Conservation (phyloP, 1,139 yeast species). For the Saccharomyces hybrid region DNA sequence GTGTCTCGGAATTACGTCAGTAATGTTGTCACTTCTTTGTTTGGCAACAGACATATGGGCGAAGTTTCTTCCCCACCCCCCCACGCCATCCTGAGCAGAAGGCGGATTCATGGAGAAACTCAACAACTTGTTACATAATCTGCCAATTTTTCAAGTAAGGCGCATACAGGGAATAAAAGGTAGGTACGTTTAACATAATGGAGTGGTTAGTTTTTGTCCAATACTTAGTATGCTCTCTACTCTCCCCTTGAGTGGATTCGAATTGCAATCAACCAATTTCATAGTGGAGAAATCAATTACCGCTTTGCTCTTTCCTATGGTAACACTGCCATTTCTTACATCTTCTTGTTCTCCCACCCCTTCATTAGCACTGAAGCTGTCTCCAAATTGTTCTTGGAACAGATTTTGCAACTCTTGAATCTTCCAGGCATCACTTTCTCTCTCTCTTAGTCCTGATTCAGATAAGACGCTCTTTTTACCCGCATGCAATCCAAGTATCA, state of each 20-base stretch:
- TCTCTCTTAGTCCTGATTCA: neutral
- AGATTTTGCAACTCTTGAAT: constrained; percentile 56
- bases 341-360: constrained; percentile 29
- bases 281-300: constrained; percentile 55
- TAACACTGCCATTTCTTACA: constrained; percentile 19
- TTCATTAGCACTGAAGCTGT: constrained; percentile 48
- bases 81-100: neutral
- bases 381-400: constrained; percentile 83
- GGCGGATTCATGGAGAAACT: neutral
- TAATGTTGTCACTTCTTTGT: neutral
- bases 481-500: neutral
- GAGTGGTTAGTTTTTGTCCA: constrained; percentile 77
- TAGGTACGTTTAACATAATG: constrained; percentile 38
- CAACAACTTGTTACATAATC: neutral
- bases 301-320: constrained; percentile 71
- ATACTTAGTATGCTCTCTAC: constrained; percentile 72
- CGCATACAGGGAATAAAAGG: neutral
- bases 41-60: neutral
- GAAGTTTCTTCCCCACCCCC: neutral
- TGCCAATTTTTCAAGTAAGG: neutral
- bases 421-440: constrained; percentile 36
- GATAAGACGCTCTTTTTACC: neutral
- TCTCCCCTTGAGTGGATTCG: constrained; percentile 72
- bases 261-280: constrained; percentile 58
- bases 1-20: neutral